These are phyloP conservation scores for Globisporangium barbulae DNA, from an alignment of 352 stramenopile species.

Conservation along the genomic window DNA sequence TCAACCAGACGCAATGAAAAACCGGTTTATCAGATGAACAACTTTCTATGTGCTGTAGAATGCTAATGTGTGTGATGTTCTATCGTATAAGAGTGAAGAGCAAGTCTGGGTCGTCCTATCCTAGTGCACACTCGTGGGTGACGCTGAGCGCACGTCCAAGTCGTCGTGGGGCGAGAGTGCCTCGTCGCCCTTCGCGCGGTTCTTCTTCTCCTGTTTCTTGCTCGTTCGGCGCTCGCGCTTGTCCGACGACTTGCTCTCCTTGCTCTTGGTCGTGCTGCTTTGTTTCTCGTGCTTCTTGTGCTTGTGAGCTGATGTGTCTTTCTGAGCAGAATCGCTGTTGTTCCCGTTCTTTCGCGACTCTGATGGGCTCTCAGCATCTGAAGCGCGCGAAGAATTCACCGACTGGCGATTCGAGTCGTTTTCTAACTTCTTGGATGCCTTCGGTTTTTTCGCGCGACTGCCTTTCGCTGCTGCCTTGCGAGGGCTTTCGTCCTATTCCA, in stretches of 20 bases:
- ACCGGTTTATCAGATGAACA: background rate
- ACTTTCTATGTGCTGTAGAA: background rate
- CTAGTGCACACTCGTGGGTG: constrained; percentile 12
- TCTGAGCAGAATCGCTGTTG: constrained; percentile 7
- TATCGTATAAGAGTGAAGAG: background rate
- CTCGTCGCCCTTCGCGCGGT: background rate
- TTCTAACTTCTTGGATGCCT: constrained; percentile 14
- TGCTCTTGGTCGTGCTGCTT: background rate
- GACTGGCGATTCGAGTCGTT: constrained; percentile 20
- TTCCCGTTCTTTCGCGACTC: constrained; percentile 15
- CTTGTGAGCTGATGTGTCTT: background rate
- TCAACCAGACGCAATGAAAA: background rate
- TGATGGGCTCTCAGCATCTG: background rate
- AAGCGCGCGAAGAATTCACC: background rate
- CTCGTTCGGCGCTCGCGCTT: constrained; percentile 17
- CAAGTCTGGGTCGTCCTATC: background rate
- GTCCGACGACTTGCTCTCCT: constrained; percentile 1
- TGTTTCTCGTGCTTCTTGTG: background rate
- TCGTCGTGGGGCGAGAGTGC: background rate
- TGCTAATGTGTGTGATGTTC: background rate
- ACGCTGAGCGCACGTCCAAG: constrained; percentile 1
- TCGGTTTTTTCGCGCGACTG: constrained; percentile 17
- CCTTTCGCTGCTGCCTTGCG: constrained; percentile 22
- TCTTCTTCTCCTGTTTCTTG: constrained; percentile 24
- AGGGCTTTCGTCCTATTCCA: constrained; percentile 26